Evolutionary conservation across 2,329 filamentous ascomycete genomes (phyloP).

Genomic region (Fusarium heterosporum): DNA sequence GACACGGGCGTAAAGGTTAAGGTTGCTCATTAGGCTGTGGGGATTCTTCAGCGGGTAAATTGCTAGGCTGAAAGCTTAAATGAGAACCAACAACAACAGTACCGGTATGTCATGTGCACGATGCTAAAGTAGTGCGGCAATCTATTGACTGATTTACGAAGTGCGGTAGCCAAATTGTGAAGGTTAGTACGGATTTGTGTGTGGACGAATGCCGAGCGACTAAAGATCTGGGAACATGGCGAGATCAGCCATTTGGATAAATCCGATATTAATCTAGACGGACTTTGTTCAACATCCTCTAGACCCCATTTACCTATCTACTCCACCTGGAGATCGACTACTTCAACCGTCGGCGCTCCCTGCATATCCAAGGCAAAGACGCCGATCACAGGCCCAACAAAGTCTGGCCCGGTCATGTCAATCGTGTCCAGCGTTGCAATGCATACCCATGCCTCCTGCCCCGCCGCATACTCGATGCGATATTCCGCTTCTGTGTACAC

Average conservation of each 20-base stretch:
- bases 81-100: constrained; percentile 2
- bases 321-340: constrained; percentile 11
- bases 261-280: not conserved
- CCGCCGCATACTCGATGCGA: not conserved
- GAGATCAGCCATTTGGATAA: not conserved
- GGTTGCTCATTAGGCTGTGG: constrained; percentile 3
- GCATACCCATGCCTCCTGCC: not conserved
- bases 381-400: constrained; percentile 26
- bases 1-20: not conserved
- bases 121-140: not conserved
- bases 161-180: not conserved
- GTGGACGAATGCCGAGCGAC: not conserved
- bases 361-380: constrained; percentile 4
- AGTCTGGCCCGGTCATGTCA: constrained; percentile 22
- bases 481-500: constrained; percentile 19
- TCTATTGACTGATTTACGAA: not conserved
- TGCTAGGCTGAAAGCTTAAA: constrained; percentile 20
- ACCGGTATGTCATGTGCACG: not conserved
- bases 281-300: not conserved
- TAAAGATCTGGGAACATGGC: not conserved
- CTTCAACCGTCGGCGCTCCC: not conserved
- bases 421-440: constrained; percentile 13
- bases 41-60: not conserved
- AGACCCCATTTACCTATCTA: not conserved
- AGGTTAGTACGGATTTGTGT: not conserved